Evolutionary conservation across 1,284 basidiomycete genomes (phyloP), one percentile per base, ranked within the genome.

Genomic region (Tylopilus microsporus): DNA sequence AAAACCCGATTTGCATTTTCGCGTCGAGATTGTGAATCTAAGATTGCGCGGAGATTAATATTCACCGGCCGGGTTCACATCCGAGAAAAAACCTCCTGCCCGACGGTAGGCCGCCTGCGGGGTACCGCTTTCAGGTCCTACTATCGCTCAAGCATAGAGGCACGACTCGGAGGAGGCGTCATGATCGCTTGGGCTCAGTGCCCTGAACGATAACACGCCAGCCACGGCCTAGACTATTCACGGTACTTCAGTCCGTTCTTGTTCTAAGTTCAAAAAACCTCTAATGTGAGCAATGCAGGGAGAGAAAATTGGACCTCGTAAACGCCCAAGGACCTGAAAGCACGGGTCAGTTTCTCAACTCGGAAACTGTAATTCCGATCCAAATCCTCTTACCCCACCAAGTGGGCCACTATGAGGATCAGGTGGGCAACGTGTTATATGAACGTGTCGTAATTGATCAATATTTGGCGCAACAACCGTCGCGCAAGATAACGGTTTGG

Each of bases 11-110:
- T 66, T 65, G 66, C 66, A 68, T 60, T 55, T 32, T 58, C 47
- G 51, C 51, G 37, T 36, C 39, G 21, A 66, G 65, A 66, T 68
- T 55, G 58, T 37, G 59, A 45, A 72, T 72, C 67, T 71, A 51
- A 69, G 69, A 68, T 72, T 49, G 16, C 32, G 43, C 67, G 67
- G 67, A 60, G 60, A 72, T 69, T 60, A 50, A 53, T n/a, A n/a
- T n/a, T n/a, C n/a, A n/a, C 58, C 69, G 68, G 56, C 39, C 39
- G 16, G 13, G 39, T 41, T 41, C 15, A 7, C 16, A 18, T 18
- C 39, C 8, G 39, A 6, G 5, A 32, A 32, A 32, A 32, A 32
- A 7, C 36, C 21, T 59, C 65, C 67, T 62, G 25, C 30, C 43
- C 32, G 6, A 2, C 49, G 51, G n/a, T 51, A 47, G 46, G 37